Percentiles rank a stretch among this genome's conserved stretches.
phyloP scores from a whole-genome alignment of 2,329 filamentous ascomycete species.

The Fusarium newnesense region DNA sequence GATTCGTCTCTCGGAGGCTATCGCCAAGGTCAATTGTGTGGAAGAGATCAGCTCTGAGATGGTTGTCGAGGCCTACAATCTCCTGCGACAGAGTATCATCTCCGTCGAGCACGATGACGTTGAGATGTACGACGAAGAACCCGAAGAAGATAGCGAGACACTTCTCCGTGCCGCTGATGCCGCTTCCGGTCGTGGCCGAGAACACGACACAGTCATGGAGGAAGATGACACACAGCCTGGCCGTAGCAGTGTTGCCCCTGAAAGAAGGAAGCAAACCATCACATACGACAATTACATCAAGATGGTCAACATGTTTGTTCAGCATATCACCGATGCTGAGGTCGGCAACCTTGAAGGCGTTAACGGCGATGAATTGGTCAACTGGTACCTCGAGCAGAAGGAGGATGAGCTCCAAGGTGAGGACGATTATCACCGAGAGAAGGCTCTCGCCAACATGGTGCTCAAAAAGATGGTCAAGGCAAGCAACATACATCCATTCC shows the following conservation, averaged over 20 bases:
- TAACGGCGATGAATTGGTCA: constrained; percentile 80
- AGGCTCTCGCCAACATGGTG: constrained; percentile 81
- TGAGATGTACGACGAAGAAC: constrained; percentile 82
- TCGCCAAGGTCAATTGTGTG: constrained; percentile 96
- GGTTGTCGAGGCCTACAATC: constrained; percentile 90
- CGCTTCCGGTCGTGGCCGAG: constrained; percentile 57
- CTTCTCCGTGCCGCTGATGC: constrained; percentile 55
- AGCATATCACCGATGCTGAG: constrained; percentile 86
- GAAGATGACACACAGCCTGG: constrained; percentile 51
- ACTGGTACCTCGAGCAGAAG: constrained; percentile 93
- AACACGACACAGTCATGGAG: constrained; percentile 58
- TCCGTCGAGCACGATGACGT: constrained; percentile 98
- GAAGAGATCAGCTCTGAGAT: constrained; percentile 87
- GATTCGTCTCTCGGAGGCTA: constrained; percentile 96
- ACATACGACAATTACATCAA: constrained; percentile 94
- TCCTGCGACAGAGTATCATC: constrained; percentile 94
- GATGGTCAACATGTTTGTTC: constrained; percentile 88
- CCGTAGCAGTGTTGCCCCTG: constrained; percentile 50
- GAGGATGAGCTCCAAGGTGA: constrained; percentile 84
- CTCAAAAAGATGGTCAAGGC: constrained; percentile 97
- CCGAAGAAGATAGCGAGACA: constrained; percentile 57
- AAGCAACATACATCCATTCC: constrained; percentile 47
- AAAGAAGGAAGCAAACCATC: constrained; percentile 80
- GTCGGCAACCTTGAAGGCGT: constrained; percentile 80
- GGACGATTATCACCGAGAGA: constrained; percentile 83